Conservation (phyloP, 495 filamentous ascomycete genomes). For the Lineolata rhizophorae region DNA sequence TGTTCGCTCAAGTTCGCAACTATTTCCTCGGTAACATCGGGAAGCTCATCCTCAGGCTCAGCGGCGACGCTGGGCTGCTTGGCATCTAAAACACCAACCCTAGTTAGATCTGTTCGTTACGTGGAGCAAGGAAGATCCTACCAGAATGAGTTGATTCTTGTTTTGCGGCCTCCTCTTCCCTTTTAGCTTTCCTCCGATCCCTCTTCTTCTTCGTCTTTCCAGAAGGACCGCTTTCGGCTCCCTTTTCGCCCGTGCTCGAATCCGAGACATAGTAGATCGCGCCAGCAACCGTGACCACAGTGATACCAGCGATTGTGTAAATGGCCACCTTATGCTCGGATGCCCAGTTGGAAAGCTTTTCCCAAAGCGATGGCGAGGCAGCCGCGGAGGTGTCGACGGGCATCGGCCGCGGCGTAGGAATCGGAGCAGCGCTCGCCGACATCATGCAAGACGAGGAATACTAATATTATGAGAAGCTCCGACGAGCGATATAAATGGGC, state of each 20-base stretch:
- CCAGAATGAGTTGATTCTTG: too few relatives aligned
- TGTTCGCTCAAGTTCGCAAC: conserved; percentile 47
- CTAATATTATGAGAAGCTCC: too few relatives aligned
- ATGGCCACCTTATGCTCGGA: conserved; percentile 88
- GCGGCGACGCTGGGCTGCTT: conserved; percentile 30
- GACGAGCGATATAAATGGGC: too few relatives aligned
- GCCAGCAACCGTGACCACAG: conserved; percentile 73
- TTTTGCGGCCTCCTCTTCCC: conserved; percentile 45
- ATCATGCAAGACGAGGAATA: too few relatives aligned
- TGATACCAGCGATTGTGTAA: conserved; percentile 87
- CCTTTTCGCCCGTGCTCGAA: conserved; percentile 16
- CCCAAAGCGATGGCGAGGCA: too few relatives aligned
- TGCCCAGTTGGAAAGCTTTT: conserved; percentile 75
- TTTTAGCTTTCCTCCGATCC: conserved; percentile 31
- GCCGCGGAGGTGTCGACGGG: too few relatives aligned
- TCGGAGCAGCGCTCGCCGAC: too few relatives aligned
- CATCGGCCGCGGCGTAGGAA: too few relatives aligned
- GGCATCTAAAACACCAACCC: conserved; percentile 16
- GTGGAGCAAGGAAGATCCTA: conserved; percentile 6
- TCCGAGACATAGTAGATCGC: conserved; percentile 68
- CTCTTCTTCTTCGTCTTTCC: conserved; percentile 37
- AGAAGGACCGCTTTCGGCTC: conserved; percentile 8
- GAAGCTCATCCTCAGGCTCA: conserved; percentile 54
- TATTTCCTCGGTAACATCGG: conserved; percentile 61
- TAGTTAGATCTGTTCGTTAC: conserved; percentile 27